Percentiles rank a stretch among this genome's conserved stretches.
Evolutionary conservation across 2,329 filamentous ascomycete genomes (phyloP).

Genomic region (Aspergillus latus): DNA sequence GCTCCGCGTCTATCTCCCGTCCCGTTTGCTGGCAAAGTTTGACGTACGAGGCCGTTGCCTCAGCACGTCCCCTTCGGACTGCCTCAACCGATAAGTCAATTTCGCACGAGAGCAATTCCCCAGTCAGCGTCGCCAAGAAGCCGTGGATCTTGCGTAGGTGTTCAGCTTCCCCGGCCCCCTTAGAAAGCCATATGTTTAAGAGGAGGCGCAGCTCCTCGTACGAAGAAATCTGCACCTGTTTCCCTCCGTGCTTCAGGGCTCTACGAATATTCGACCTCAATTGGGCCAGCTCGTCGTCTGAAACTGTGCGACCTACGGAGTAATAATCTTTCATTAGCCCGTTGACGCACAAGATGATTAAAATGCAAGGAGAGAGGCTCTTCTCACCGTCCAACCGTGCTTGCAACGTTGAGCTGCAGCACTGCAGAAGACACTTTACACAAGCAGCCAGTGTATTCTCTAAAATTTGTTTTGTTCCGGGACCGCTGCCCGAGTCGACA

Average conservation of each 20-base stretch:
- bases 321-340: slow-evolving; percentile 25
- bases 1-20: slow-evolving; percentile 20
- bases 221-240: slow-evolving; percentile 35
- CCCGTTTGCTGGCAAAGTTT: slow-evolving; percentile 26
- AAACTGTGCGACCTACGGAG: slow-evolving; percentile 22
- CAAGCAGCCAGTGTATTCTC: slow-evolving; percentile 41
- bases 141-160: slow-evolving; percentile 25
- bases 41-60: slow-evolving; percentile 36
- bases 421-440: slow-evolving; percentile 40
- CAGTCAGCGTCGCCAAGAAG: slow-evolving; percentile 30
- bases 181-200: slow-evolving; percentile 30
- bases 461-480: slow-evolving; percentile 35
- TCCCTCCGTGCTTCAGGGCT: slow-evolving; percentile 33
- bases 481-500: slow-evolving; percentile 54
- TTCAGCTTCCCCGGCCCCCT: slow-evolving; percentile 16
- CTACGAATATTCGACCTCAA: slow-evolving; percentile 31
- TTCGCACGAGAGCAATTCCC: slow-evolving; percentile 33
- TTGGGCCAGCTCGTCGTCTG: slow-evolving; percentile 32
- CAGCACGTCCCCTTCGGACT: slow-evolving; percentile 40
- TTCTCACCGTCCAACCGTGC: slow-evolving; percentile 28
- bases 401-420: slow-evolving; percentile 33
- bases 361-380: slow-evolving; percentile 6
- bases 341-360: not conserved
- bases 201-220: slow-evolving; percentile 38
- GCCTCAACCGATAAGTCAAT: slow-evolving; percentile 37